Conservation (phyloP, 78 protist genomes). For the Dictyostelium purpureum region DNA sequence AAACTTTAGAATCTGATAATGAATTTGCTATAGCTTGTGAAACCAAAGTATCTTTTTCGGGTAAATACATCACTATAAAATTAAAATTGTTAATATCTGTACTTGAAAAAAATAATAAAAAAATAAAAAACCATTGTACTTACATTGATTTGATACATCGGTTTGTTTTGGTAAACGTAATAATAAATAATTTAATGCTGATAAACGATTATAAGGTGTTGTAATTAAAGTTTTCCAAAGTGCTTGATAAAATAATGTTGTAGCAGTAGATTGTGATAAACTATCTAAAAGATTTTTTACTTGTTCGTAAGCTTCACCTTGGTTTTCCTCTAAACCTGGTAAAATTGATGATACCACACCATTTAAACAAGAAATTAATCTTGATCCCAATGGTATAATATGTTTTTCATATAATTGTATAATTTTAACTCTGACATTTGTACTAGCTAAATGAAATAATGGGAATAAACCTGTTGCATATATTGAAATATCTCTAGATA, state of each 20-base stretch:
- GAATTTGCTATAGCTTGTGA: conserved; percentile 49
- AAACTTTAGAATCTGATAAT: background rate
- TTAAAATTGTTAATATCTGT: background rate
- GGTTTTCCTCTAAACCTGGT: conserved; percentile 72
- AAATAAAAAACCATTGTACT: background rate
- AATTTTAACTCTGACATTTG: conserved; percentile 63
- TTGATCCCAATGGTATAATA: conserved; percentile 41
- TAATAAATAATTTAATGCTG: conserved; percentile 27
- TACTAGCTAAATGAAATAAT: conserved; percentile 70
- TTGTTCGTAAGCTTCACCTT: conserved; percentile 65
- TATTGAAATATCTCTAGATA: conserved; percentile 76
- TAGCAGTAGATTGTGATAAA: conserved; percentile 38
- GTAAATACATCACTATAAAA: conserved; percentile 33
- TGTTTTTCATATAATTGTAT: conserved; percentile 48
- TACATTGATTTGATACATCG: conserved; percentile 46
- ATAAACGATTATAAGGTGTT: conserved; percentile 40
- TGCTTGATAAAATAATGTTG: conserved; percentile 65
- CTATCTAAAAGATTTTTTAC: conserved; percentile 27
- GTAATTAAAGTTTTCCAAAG: conserved; percentile 65
- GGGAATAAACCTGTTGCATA: conserved; percentile 82
- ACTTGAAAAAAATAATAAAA: background rate
- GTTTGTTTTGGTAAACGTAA: conserved; percentile 38
- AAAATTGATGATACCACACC: conserved; percentile 71
- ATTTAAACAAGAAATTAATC: conserved; percentile 30
- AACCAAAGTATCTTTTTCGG: conserved; percentile 61